Evolutionary conservation across 305 asterid species (phyloP), one percentile per base, ranked within the genome.

Genomic region (Fraxinus sp.): DNA sequence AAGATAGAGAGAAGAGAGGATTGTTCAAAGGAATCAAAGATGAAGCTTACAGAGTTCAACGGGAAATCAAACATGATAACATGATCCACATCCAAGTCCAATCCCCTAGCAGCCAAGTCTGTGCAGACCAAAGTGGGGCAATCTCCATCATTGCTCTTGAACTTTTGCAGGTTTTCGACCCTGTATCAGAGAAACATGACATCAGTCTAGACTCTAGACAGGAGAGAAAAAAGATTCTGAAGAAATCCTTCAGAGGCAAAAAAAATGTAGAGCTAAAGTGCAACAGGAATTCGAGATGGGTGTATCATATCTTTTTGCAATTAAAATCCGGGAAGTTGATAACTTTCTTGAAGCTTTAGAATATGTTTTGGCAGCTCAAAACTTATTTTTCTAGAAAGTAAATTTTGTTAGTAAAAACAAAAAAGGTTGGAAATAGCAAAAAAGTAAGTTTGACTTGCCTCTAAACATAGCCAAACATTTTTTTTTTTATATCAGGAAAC

Each of bases 51-150:
- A 79, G 99, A 97, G 87, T 92, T 94, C 82, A 83, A 83, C 74
- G 99, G 99, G 82, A 97, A 97, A 87, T 97, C 99, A 79, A 97
- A 97, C 98, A 97, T 97, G 89, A 97, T 87, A 81, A 97, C 99
- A 89, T 97, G 99, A 88, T 97, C 99, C 22, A 94, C 99, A 84
- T 91, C 99, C 90, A 97, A 90, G 88, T 97, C 99, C 90, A 97
- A 91, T 77, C 99, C 99, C 86, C 99, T 89, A 35, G 99, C 99
- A 52, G 99, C 98, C 88, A 94, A 88, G 85, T 96, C 99, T 4
- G 99, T 93, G 90, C 99, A 97, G 83, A 97, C 99, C 89, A 97
- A 88, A 8, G 99, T 94, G 44, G 98, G 99, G 85, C 98, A 94
- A 87, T 97, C 99, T 72, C 97, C 98, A 81, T 94, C 98, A 59